These are phyloP conservation scores for Trametes polyzona DNA, from an alignment of 1,284 basidiomycete genomes.

Conservation along the genomic window DNA sequence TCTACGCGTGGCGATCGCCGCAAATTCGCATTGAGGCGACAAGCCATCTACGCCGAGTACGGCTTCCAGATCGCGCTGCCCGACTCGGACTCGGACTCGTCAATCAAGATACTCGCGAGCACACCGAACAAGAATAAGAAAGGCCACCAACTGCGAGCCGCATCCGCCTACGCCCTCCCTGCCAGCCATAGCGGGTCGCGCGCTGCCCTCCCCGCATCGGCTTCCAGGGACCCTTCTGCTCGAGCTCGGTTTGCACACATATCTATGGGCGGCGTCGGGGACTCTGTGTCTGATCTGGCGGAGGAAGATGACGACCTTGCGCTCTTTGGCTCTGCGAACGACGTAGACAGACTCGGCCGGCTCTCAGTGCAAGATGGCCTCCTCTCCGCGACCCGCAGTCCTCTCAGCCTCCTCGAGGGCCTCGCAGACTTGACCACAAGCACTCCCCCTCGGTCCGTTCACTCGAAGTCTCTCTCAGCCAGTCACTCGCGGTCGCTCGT, in stretches of 20 bases:
- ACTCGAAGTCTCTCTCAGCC: conserved; percentile 2
- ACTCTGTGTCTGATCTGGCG: neutral
- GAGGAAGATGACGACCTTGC: neutral
- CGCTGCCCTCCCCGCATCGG: conserved; percentile 13
- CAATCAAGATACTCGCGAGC: conserved; percentile 6
- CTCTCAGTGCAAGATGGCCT: conserved; percentile 18
- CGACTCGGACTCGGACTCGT: conserved; percentile 15
- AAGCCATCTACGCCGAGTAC: conserved; percentile 25
- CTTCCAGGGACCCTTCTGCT: conserved; percentile 8
- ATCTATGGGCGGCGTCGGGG: neutral
- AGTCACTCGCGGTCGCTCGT: neutral
- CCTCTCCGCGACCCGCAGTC: conserved; percentile 4
- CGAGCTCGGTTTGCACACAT: neutral
- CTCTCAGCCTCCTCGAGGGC: conserved; percentile 3
- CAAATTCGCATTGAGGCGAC: conserved; percentile 21
- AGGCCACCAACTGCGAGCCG: neutral
- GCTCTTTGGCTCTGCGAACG: conserved; percentile 6
- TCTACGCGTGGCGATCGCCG: conserved; percentile 6
- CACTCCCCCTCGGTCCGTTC: conserved; percentile 10
- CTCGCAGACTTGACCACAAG: conserved; percentile 10
- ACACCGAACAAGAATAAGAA: neutral
- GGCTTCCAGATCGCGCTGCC: conserved; percentile 23
- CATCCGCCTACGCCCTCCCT: conserved; percentile 12
- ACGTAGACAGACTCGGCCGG: conserved; percentile 9
- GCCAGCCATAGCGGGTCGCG: neutral